A percentile compares a stretch with the other conserved stretches of the same genome.
Evolutionary conservation across 139 green algal genomes (phyloP).

Genomic region (Asterochloris erici): DNA sequence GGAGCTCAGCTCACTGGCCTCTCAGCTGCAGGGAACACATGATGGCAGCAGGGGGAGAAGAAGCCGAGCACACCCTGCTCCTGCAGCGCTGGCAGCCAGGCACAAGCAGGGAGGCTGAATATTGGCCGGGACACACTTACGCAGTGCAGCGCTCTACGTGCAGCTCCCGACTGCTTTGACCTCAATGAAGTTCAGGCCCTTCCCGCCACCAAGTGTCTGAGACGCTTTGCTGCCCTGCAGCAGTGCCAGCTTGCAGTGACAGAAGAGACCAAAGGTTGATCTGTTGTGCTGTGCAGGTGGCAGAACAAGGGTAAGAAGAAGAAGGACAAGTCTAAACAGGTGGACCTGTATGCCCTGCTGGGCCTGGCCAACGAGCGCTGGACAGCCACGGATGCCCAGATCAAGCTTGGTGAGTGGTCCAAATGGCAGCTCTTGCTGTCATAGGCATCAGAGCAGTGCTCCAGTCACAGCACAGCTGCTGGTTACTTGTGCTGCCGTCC

Average conservation of each 20-base stretch:
- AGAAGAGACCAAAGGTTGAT: background rate
- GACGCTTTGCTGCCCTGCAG: background rate
- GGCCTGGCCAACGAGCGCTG: conserved; percentile 78
- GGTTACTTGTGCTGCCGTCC: background rate
- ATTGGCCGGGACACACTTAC: background rate
- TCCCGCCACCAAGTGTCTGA: background rate
- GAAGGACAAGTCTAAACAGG: conserved; percentile 47
- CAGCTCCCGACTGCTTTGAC: background rate
- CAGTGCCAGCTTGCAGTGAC: background rate
- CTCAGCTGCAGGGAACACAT: background rate
- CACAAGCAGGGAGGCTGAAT: background rate
- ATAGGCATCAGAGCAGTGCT: background rate
- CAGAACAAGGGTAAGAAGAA: conserved; percentile 70
- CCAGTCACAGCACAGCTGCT: background rate
- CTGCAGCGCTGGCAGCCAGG: background rate
- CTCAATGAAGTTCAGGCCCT: background rate
- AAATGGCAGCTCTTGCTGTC: too few species aligned
- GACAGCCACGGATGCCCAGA: conserved; percentile 75
- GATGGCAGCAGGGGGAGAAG: too few species aligned
- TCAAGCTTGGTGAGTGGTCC: conserved; percentile 60
- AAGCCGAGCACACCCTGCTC: too few species aligned
- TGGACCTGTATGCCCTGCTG: conserved; percentile 82
- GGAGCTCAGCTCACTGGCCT: background rate
- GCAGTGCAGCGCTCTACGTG: background rate
- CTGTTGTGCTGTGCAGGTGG: conserved; percentile 47